These are phyloP conservation scores for Xerocomus spinulosus DNA, from an alignment of 768 basidiomycete genomes.

Conservation along the genomic window DNA sequence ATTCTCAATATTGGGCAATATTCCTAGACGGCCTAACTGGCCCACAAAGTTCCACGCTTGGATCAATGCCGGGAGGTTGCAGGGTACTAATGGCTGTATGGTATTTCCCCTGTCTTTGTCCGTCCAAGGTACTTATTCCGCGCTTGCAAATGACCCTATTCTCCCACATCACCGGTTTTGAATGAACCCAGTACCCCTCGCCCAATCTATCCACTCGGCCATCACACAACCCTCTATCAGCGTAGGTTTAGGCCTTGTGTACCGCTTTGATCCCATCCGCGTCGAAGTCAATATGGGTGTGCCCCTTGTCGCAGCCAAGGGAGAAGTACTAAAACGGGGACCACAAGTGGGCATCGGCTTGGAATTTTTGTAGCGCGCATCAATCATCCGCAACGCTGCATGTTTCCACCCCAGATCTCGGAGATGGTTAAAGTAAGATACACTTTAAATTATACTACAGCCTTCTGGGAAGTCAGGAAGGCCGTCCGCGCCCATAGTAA, in stretches of 20 bases:
- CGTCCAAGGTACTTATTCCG: background rate
- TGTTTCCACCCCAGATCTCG: too few species aligned
- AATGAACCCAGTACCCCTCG: slow-evolving; percentile 5
- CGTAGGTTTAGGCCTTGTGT: slow-evolving; percentile 78
- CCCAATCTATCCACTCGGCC: slow-evolving; percentile 12
- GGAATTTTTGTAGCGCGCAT: slow-evolving; percentile 55
- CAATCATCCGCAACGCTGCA: slow-evolving; percentile 7
- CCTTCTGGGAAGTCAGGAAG: slow-evolving; percentile 41
- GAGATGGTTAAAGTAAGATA: too few species aligned
- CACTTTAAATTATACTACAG: slow-evolving; percentile 3
- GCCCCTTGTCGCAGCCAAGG: slow-evolving; percentile 64
- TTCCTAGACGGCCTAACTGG: slow-evolving; percentile 76
- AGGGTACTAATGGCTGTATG: slow-evolving; percentile 55
- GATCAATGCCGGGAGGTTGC: slow-evolving; percentile 76
- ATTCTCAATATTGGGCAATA: slow-evolving; percentile 65
- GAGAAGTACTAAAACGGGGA: slow-evolving; percentile 65
- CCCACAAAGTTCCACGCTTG: slow-evolving; percentile 78
- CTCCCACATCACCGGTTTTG: too few species aligned
- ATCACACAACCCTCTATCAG: slow-evolving; percentile 56
- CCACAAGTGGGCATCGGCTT: slow-evolving; percentile 79
- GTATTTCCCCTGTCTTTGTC: slow-evolving; percentile 1
- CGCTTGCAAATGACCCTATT: background rate
- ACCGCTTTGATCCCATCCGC: slow-evolving; percentile 78
- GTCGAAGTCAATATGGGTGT: slow-evolving; percentile 86
- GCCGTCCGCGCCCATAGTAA: slow-evolving; percentile 52